Percentiles rank a stretch among this genome's conserved stretches.
Evolutionary conservation across 179 eudicot species (phyloP).

Genomic region (Heliamphora pulchella): DNA sequence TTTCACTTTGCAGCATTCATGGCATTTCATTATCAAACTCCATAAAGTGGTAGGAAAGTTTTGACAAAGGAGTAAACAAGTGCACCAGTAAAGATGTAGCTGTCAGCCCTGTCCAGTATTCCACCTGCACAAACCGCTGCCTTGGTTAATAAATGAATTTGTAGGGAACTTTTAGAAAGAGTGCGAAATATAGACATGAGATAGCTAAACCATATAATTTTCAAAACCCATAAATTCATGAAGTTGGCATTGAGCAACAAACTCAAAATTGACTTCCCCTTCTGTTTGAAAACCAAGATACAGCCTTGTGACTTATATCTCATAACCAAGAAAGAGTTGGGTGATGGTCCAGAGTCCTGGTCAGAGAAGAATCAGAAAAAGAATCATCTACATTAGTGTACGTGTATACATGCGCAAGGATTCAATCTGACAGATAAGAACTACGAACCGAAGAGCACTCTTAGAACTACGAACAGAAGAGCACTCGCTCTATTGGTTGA

Average conservation of each 20-base stretch:
- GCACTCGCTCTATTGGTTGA: background rate
- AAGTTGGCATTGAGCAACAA: background rate
- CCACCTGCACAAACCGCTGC: conserved; percentile 61
- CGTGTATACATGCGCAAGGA: background rate
- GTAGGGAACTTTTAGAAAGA: background rate
- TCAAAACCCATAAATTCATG: background rate
- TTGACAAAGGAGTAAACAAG: conserved; percentile 77
- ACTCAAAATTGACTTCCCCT: background rate
- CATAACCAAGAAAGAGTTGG: background rate
- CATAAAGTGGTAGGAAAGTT: conserved; percentile 60
- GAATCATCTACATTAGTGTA: no score
- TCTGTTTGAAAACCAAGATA: background rate
- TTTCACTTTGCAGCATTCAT: background rate
- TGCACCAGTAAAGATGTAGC: conserved; percentile 94
- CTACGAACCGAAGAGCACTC: background rate
- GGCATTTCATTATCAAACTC: conserved; percentile 42
- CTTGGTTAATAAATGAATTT: background rate
- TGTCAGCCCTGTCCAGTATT: conserved; percentile 82
- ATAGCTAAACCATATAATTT: background rate
- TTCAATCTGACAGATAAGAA: background rate
- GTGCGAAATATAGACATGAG: background rate
- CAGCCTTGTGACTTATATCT: background rate
- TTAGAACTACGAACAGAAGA: no score
- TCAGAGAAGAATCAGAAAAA: background rate
- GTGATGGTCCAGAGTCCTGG: conserved; percentile 5